Conservation (phyloP, 208 protist genomes). For the Wallacemonas sp. region DNA sequence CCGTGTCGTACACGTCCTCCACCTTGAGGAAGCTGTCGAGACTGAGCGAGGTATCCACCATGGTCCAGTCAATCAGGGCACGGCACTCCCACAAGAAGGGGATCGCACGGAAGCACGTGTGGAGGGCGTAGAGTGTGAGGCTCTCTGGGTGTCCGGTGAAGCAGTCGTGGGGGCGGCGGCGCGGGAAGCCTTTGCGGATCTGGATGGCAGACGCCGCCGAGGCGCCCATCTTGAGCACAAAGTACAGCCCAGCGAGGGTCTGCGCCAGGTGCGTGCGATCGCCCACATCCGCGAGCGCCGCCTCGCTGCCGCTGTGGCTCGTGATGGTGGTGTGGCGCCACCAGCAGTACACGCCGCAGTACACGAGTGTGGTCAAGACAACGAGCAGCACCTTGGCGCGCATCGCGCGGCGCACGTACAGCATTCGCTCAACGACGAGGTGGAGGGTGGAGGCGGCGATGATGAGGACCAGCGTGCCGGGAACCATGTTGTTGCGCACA, state of each 20-base stretch:
- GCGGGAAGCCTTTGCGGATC: conserved; percentile 63
- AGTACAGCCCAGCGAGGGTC: conserved; percentile 30
- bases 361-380: conserved; percentile 24
- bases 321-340: conserved; percentile 35
- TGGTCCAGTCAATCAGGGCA: conserved; percentile 79
- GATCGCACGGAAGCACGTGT: conserved; percentile 52
- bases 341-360: conserved; percentile 54
- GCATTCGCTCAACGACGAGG: conserved; percentile 69
- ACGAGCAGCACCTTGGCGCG: conserved; percentile 44
- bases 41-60: conserved; percentile 62
- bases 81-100: conserved; percentile 85
- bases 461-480: conserved; percentile 68
- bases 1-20: conserved; percentile 68
- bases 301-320: neutral
- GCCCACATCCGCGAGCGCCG: neutral
- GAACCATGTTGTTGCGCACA: conserved; percentile 72
- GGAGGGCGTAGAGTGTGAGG: conserved; percentile 34
- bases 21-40: conserved; percentile 78
- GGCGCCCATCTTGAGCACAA: conserved; percentile 46
- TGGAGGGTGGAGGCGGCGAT: conserved; percentile 57
- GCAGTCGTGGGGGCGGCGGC: conserved; percentile 55
- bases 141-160: conserved; percentile 55
- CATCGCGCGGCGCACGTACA: conserved; percentile 63
- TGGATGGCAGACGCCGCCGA: conserved; percentile 53
- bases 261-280: neutral